Evolutionary conservation across 2,329 filamentous ascomycete genomes (phyloP).

Genomic region (Parafenestella ontariensis): DNA sequence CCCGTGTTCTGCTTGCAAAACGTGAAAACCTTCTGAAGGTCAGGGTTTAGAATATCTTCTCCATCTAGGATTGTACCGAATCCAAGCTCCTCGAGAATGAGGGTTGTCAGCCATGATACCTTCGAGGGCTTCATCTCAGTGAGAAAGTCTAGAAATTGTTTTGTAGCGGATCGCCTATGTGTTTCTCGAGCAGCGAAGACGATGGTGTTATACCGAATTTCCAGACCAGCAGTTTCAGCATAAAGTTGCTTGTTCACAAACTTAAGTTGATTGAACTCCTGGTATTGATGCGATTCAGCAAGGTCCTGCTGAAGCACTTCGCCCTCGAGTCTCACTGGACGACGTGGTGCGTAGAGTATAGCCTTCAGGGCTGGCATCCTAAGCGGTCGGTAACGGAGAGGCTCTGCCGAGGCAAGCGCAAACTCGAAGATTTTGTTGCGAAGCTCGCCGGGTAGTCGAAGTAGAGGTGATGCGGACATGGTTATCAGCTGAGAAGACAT

Average conservation of each 20-base stretch:
- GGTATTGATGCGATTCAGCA: neutral
- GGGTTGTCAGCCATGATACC: neutral
- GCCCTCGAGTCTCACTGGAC: too few species aligned
- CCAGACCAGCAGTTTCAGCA: neutral
- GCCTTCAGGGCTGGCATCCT: too few species aligned
- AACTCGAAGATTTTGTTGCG: slow-evolving; percentile 2
- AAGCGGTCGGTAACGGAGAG: neutral
- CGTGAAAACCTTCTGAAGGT: too few species aligned
- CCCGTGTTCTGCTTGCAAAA: too few species aligned
- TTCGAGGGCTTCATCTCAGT: neutral
- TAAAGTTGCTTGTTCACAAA: slow-evolving; percentile 3
- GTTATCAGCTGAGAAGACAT: neutral
- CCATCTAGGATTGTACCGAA: too few species aligned
- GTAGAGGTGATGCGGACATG: neutral
- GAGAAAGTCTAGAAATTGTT: neutral
- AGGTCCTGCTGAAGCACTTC: too few species aligned
- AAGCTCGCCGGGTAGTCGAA: neutral
- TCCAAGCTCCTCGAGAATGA: too few species aligned
- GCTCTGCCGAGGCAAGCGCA: neutral
- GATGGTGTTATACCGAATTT: slow-evolving; percentile 2
- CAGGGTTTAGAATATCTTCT: too few species aligned
- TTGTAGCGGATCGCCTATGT: neutral
- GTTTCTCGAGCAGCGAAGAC: neutral
- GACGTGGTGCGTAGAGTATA: too few species aligned
- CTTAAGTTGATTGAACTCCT: neutral